A percentile compares a stretch with the other conserved stretches of the same genome.
Evolutionary conservation across 352 stramenopile species (phyloP).

Genomic region (Globisporangium yorkense): DNA sequence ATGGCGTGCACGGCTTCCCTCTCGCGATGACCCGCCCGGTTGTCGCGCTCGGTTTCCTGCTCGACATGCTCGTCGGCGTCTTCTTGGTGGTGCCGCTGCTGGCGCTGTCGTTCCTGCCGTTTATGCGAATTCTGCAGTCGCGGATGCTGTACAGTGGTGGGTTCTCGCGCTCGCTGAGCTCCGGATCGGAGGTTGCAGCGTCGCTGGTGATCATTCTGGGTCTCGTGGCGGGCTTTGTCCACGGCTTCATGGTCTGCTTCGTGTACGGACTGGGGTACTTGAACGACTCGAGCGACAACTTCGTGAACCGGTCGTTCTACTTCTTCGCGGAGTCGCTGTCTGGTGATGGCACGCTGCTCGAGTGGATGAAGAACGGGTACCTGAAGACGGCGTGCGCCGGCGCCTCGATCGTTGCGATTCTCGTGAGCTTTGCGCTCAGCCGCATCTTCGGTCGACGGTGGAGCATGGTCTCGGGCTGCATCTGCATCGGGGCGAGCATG

Average conservation of each 20-base stretch:
- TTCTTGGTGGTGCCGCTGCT: slow-evolving; percentile 76
- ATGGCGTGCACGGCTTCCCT: slow-evolving; percentile 55
- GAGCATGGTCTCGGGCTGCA: slow-evolving; percentile 53
- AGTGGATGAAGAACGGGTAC: slow-evolving; percentile 47
- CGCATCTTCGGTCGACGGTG: slow-evolving; percentile 49
- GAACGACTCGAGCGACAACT: slow-evolving; percentile 63
- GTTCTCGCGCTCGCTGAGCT: slow-evolving; percentile 72
- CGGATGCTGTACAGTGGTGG: slow-evolving; percentile 86
- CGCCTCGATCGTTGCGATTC: slow-evolving; percentile 42
- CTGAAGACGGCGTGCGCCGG: slow-evolving; percentile 47
- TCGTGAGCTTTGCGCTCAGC: slow-evolving; percentile 48
- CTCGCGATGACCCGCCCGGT: slow-evolving; percentile 68
- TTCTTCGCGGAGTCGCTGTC: slow-evolving; percentile 47
- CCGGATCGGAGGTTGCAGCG: slow-evolving; percentile 74
- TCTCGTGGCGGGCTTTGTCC: slow-evolving; percentile 68
- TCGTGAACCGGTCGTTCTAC: slow-evolving; percentile 75
- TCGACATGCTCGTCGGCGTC: slow-evolving; percentile 78
- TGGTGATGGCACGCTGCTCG: slow-evolving; percentile 26
- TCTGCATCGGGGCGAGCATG: slow-evolving; percentile 43
- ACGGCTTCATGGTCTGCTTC: slow-evolving; percentile 71
- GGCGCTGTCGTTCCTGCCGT: slow-evolving; percentile 69
- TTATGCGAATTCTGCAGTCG: slow-evolving; percentile 84
- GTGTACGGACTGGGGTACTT: slow-evolving; percentile 65
- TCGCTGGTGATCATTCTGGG: slow-evolving; percentile 76
- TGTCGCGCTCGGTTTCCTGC: slow-evolving; percentile 73